Base-by-base conservation (phyloP, 371 early-diverging fungal genomes). In the Cokeromyces recurvatus region DNA sequence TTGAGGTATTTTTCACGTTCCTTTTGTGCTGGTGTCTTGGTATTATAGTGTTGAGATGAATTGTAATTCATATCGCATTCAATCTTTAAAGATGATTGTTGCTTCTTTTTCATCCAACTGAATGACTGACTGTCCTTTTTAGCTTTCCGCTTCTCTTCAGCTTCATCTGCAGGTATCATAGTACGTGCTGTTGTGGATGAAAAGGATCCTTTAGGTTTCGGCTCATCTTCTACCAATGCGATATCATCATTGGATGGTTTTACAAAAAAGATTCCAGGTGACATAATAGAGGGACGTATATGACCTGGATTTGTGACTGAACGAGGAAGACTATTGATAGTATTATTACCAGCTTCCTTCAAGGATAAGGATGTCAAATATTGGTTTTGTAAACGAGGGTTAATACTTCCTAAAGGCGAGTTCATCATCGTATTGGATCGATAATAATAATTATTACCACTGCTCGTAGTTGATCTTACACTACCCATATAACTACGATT, bases 171-270 rank as follows among this genome's bases (percentile, higher is more conserved):
- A 36, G 65, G 67, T 37, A 71, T 64, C 65, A 71, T 62, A 9
- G 71, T 71, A 5, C 54, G 58, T 36, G 59, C 67, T 25, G 71
- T 71, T 3, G 67, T 64, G 15, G 71, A 67, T 12, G 67, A 71
- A 53, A 66, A 64, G 8, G 71, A 62, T 4, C 51, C 59, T 2
- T 67, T 66, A 6, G 62, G 60, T 17, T 15, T 25, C 10, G 59
- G 57, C 9, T 44, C 54, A 3, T 48, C 51, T 14, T 37, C 32
- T 55, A 57, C 53, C 8, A 5, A 8, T 29, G 29, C 5, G 29
- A 8, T 11, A 5, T 11, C 5, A 29, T 29, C 11, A 29, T 29
- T 29, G 29, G 11, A 8, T 29, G 29, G 8, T 29, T 11, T 29
- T n/a, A 34, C 14, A n/a, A 36, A 61, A 63, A n/a, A n/a, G n/a